Percentiles rank a stretch among this genome's conserved stretches.
phyloP scores from a whole-genome alignment of 805 yeast species.

The Metschnikowia reukaufii region DNA sequence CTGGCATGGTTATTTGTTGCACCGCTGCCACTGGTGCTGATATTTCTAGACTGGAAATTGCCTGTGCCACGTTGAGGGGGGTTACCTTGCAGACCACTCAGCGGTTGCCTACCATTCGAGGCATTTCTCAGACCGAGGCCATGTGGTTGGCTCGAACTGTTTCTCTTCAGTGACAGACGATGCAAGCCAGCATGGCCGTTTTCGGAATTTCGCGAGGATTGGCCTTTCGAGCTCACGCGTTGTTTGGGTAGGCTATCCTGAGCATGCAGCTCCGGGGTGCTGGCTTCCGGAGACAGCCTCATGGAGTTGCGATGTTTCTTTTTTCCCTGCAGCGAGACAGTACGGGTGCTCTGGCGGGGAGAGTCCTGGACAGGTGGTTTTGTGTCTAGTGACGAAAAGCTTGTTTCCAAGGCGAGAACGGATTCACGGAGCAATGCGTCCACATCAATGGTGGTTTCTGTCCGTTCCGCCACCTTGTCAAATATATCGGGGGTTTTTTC shows the following conservation, averaged over 20 bases:
- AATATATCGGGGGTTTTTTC: constrained; percentile 38
- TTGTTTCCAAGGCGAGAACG: constrained; percentile 28
- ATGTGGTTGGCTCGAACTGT: constrained; percentile 8
- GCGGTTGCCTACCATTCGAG: constrained; percentile 9
- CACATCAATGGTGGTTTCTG: constrained; percentile 32
- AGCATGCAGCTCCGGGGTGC: constrained; percentile 20
- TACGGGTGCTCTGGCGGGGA: constrained; percentile 4
- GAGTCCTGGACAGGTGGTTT: constrained; percentile 3
- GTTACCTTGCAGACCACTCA: constrained; percentile 11
- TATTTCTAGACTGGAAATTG: not conserved
- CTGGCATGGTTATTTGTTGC: not conserved
- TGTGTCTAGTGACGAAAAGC: constrained; percentile 5
- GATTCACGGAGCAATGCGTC: constrained; percentile 36
- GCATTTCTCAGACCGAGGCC: constrained; percentile 2
- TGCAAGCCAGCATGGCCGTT: constrained; percentile 6
- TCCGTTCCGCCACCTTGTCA: constrained; percentile 29
- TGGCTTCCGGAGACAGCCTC: constrained; percentile 24
- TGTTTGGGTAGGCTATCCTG: constrained; percentile 15
- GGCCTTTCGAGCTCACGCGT: constrained; percentile 6
- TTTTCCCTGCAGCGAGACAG: constrained; percentile 9
- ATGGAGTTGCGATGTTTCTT: constrained; percentile 37
- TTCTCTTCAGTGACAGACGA: constrained; percentile 11
- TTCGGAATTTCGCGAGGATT: not conserved
- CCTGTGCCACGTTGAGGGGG: constrained; percentile 3
- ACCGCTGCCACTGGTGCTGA: constrained; percentile 6